These are phyloP conservation scores for Phaffia rhodozyma DNA, from an alignment of 1,284 basidiomycete genomes.

Conservation along the genomic window DNA sequence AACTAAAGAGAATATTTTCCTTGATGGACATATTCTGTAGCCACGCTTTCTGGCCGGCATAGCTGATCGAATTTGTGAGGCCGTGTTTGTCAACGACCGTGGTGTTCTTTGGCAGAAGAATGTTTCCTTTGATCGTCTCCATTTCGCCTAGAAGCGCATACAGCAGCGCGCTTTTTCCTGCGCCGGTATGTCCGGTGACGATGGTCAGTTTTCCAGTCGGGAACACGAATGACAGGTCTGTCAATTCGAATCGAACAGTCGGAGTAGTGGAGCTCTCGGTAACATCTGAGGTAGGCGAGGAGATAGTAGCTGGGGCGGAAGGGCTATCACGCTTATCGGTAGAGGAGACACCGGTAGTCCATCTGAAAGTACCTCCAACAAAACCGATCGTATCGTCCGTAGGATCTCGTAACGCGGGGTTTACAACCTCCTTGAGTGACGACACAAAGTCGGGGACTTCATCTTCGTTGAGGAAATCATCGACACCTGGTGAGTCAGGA, in stretches of 20 bases:
- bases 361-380: constrained; percentile 52
- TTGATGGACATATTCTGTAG: constrained; percentile 39
- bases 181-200: constrained; percentile 62
- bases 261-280: too few relatives aligned
- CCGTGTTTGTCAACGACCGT: constrained; percentile 34
- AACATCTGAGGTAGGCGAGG: too few relatives aligned
- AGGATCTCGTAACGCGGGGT: constrained; percentile 6
- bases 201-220: constrained; percentile 55
- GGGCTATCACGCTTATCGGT: too few relatives aligned
- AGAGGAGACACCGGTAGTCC: constrained; percentile 41
- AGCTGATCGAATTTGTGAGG: constrained; percentile 54
- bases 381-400: constrained; percentile 46
- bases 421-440: constrained; percentile 41
- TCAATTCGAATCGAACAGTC: constrained; percentile 45
- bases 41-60: constrained; percentile 77
- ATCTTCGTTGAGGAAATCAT: constrained; percentile 2
- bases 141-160: constrained; percentile 43
- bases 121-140: constrained; percentile 49
- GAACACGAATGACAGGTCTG: constrained; percentile 53
- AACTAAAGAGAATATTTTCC: constrained; percentile 61
- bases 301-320: too few relatives aligned
- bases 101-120: constrained; percentile 53
- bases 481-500: neutral
- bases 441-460: constrained; percentile 54
- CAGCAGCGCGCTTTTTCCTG: constrained; percentile 56